A percentile compares a stretch with the other conserved stretches of the same genome.
phyloP scores from a whole-genome alignment of 192 early-diverging fungal genomes.

The Entomortierella beljakovae region DNA sequence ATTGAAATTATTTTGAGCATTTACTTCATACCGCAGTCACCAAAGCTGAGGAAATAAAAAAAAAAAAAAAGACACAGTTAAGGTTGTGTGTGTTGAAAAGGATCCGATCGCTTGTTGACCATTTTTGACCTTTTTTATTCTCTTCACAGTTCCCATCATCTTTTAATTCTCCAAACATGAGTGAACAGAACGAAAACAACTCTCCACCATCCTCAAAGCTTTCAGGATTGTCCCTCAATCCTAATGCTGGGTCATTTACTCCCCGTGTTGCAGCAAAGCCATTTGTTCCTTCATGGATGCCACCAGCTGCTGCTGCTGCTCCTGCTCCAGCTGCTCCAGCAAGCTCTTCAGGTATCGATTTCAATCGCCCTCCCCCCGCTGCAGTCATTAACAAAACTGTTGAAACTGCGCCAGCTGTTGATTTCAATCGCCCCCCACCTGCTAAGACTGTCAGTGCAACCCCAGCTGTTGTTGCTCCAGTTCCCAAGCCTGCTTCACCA shows the following conservation, averaged over 20 bases:
- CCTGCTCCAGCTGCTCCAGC: constrained; percentile 45
- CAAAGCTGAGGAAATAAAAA: neutral
- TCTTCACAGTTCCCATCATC: constrained; percentile 7
- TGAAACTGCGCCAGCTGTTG: constrained; percentile 28
- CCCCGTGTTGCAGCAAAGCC: constrained; percentile 74
- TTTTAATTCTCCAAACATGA: constrained; percentile 29
- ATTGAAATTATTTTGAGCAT: too few species aligned
- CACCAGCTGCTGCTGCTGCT: constrained; percentile 54
- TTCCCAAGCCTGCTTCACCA: constrained; percentile 33
- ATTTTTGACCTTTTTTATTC: neutral
- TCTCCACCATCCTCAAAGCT: constrained; percentile 51
- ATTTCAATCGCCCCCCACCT: constrained; percentile 40
- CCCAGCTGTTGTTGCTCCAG: constrained; percentile 26
- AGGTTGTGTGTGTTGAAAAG: neutral
- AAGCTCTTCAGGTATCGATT: constrained; percentile 36
- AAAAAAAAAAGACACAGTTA: neutral
- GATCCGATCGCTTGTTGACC: constrained; percentile 27
- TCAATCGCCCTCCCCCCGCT: constrained; percentile 31
- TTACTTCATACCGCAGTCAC: neutral
- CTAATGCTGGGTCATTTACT: constrained; percentile 72
- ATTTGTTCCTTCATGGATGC: constrained; percentile 79
- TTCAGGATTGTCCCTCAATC: constrained; percentile 70
- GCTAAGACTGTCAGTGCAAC: constrained; percentile 41
- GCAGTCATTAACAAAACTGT: constrained; percentile 29
- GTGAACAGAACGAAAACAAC: constrained; percentile 43